Conservation (phyloP, 306 rosid species). For the Gastrolobium villosum region DNA sequence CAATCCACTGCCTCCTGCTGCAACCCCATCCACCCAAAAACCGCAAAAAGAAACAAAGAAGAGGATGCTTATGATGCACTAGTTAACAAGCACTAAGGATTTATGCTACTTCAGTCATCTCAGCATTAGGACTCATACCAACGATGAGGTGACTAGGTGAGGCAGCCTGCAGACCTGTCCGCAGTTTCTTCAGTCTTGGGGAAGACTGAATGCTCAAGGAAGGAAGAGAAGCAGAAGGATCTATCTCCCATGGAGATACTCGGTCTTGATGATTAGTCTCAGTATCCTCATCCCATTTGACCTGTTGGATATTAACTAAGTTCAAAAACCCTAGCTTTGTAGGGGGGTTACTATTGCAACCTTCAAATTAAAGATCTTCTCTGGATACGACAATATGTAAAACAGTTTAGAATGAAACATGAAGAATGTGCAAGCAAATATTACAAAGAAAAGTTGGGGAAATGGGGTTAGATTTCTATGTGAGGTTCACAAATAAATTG, state of each 20-base stretch:
- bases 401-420: constrained; percentile 13
- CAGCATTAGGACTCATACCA: constrained; percentile 61
- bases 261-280: constrained; percentile 76
- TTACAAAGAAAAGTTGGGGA: not conserved
- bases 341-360: not conserved
- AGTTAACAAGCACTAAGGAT: not conserved
- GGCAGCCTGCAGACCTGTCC: constrained; percentile 78
- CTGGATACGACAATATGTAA: not conserved
- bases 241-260: constrained; percentile 96
- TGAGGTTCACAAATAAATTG: constrained; percentile 16
- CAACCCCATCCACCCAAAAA: constrained; percentile 22
- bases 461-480: not conserved
- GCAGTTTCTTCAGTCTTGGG: constrained; percentile 91
- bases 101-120: constrained; percentile 21
- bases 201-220: constrained; percentile 93
- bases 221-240: constrained; percentile 82
- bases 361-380: constrained; percentile 4
- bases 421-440: constrained; percentile 24
- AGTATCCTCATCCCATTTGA: constrained; percentile 90
- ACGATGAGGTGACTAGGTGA: constrained; percentile 68
- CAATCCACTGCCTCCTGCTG: constrained; percentile 76
- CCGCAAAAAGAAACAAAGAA: constrained; percentile 11
- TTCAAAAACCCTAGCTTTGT: constrained; percentile 2
- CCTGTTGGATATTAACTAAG: constrained; percentile 61
- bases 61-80: constrained; percentile 28